Evolutionary conservation across 768 basidiomycete species (phyloP), one percentile per base, ranked within the genome.

Genomic region (Rhodotorula paludigena): DNA sequence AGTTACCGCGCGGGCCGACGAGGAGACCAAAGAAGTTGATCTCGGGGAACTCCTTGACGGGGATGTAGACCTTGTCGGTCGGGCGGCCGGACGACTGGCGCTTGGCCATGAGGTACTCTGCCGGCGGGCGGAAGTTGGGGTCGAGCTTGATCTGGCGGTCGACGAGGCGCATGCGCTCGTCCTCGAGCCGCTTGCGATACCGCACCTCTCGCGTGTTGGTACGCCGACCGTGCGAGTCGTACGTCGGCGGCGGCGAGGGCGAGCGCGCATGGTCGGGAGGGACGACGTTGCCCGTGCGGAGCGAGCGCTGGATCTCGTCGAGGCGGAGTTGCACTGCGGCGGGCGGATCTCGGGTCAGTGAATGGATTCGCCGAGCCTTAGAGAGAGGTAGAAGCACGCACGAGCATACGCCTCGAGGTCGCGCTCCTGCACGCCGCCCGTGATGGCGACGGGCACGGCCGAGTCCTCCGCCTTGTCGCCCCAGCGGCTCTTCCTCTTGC

Each of bases 1-100:
- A 93, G 78, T 99, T 98, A 53, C 96, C 96, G 76, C 96, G 89
- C 76, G 96, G 96, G 45, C 96, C 96, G 71, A 99, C 94, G 68
- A 99, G 85, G 69, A 99, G 82, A 74, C 96, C 96, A 75, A 99
- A 98, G 81, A 98, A 99, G 78, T 99, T 99, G 83, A 99, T 98
- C 80, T 98, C 94, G 3, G 96, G 96, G 74, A 99, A 99, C 80
- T 99, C 96, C 79, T 99, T 98, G 78, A 97, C 93, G 47, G 96
- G 96, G 68, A 99, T 97, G 78, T 98, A 99, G 68, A 99, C 96
- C 80, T 98, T 98, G 67, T 99, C 96, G 41, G 89, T 89, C 21
- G 94, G 93, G 54, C 92, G 85, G 66, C 90, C 89, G 48, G 89
- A 90, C 28, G 51, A 56, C 61, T 76, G 71, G 39, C 92, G 88